phyloP scores from a whole-genome alignment of 164 flowering plant genomes.

The Berberis thunbergii region DNA sequence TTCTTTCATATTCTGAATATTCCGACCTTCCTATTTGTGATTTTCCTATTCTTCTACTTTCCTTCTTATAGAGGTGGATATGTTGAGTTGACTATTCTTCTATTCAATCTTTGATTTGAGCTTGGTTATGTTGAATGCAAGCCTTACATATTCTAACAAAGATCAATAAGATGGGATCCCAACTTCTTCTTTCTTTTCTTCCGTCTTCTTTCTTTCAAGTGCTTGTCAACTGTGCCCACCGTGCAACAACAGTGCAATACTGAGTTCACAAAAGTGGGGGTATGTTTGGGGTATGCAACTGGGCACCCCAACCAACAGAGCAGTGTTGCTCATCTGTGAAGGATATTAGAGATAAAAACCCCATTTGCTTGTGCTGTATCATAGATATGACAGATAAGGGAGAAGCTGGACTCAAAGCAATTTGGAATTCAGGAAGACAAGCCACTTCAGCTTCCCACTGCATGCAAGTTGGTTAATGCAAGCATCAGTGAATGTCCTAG shows the following conservation, averaged over 20 bases:
- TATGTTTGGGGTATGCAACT: constrained; percentile 48
- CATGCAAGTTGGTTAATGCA: constrained; percentile 1
- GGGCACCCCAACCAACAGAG: constrained; percentile 11
- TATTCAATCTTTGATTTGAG: no score
- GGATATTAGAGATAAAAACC: constrained; percentile 12
- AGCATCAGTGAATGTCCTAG: constrained; percentile 3
- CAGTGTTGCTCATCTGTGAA: constrained; percentile 44
- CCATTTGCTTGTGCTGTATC: neutral
- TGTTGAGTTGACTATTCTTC: no score
- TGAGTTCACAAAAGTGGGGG: constrained; percentile 30
- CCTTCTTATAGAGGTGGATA: no score
- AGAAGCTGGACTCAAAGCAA: neutral
- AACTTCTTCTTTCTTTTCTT: no score
- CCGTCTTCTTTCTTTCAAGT: no score
- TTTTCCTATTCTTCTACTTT: no score
- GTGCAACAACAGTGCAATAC: constrained; percentile 24
- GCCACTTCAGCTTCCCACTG: constrained; percentile 19
- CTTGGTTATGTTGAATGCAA: no score
- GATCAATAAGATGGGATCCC: no score
- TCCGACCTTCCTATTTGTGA: no score
- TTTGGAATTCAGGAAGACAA: constrained; percentile 42
- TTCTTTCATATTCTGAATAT: no score
- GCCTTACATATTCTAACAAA: no score
- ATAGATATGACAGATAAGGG: neutral
- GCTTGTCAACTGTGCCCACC: neutral